Percentiles rank a stretch among this genome's conserved stretches.
Evolutionary conservation across 108 stramenopile genomes (phyloP).

Genomic region (Parietichytrium sp.): DNA sequence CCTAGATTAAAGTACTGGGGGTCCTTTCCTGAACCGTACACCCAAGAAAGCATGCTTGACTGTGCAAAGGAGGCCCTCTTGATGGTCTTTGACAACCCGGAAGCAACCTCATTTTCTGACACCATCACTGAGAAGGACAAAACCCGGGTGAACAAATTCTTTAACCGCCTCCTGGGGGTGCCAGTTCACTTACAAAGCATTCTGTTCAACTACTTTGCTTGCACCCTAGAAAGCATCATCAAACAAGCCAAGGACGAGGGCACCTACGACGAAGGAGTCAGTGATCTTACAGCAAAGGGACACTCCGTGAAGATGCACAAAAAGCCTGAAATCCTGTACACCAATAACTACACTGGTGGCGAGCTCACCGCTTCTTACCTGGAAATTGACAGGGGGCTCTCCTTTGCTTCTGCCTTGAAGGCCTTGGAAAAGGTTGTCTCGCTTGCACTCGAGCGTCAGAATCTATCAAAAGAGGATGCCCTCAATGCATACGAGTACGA

Average conservation of each 20-base stretch:
- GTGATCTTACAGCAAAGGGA: conserved; percentile 67
- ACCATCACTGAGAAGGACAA: not conserved
- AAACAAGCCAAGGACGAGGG: conserved; percentile 64
- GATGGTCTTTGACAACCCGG: not conserved
- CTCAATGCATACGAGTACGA: not conserved
- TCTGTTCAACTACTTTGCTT: conserved; percentile 64
- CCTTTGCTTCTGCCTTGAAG: not conserved
- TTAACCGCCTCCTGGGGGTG: conserved; percentile 66
- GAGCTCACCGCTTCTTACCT: not conserved
- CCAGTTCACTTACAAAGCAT: conserved; percentile 59
- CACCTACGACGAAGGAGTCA: conserved; percentile 68
- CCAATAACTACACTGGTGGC: conserved; percentile 59
- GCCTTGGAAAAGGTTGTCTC: not conserved
- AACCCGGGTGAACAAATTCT: conserved; percentile 52
- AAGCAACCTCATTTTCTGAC: not conserved
- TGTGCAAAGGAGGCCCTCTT: not conserved
- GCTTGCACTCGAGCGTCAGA: not conserved
- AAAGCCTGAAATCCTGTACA: conserved; percentile 49
- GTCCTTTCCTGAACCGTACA: conserved; percentile 45
- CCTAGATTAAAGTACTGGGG: conserved; percentile 42
- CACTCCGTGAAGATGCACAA: conserved; percentile 50
- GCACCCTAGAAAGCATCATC: conserved; percentile 61
- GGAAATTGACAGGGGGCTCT: not conserved
- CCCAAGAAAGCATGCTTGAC: conserved; percentile 43
- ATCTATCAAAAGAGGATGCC: not conserved